Evolutionary conservation across 768 basidiomycete species (phyloP).

Genomic region (Pleurotus tuoliensis): DNA sequence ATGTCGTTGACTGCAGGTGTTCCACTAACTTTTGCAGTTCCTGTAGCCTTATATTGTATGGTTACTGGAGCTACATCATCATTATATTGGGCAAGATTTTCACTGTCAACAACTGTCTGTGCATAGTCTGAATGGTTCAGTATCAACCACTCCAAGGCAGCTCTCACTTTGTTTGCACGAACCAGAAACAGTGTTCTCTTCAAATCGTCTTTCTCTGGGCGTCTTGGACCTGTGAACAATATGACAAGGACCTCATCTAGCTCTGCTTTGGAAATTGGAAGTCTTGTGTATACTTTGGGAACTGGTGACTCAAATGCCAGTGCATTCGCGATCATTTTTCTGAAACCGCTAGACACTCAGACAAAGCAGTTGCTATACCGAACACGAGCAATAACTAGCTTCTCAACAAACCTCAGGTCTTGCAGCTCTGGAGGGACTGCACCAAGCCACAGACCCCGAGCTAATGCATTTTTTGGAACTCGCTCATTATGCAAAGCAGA

Average conservation of each 20-base stretch:
- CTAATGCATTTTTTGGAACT: conserved; percentile 17
- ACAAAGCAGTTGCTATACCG: conserved; percentile 20
- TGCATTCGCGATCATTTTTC: conserved; percentile 22
- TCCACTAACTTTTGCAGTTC: conserved; percentile 9
- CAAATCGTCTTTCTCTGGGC: conserved; percentile 13
- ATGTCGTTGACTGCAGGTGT: conserved; percentile 13
- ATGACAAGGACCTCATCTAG: conserved; percentile 17
- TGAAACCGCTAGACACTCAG: conserved; percentile 9
- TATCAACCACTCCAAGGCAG: conserved; percentile 23
- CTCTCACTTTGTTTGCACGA: conserved; percentile 13
- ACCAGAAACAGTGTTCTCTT: conserved; percentile 21
- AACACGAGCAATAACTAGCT: conserved; percentile 12
- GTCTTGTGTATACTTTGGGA: conserved; percentile 14
- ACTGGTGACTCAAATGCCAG: conserved; percentile 21
- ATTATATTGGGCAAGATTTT: conserved; percentile 13
- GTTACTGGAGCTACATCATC: conserved; percentile 10
- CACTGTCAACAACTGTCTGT: conserved; percentile 17
- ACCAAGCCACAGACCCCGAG: conserved; percentile 29
- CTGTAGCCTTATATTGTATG: conserved; percentile 9
- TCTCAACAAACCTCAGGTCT: conserved; percentile 19
- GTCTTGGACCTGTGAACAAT: conserved; percentile 12
- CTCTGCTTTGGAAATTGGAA: conserved; percentile 17
- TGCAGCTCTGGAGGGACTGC: conserved; percentile 20
- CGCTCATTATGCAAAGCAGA: conserved; percentile 5
- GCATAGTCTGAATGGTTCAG: conserved; percentile 22